Evolutionary conservation across 495 filamentous ascomycete genomes (phyloP).

Genomic region (Tuber aestivum): DNA sequence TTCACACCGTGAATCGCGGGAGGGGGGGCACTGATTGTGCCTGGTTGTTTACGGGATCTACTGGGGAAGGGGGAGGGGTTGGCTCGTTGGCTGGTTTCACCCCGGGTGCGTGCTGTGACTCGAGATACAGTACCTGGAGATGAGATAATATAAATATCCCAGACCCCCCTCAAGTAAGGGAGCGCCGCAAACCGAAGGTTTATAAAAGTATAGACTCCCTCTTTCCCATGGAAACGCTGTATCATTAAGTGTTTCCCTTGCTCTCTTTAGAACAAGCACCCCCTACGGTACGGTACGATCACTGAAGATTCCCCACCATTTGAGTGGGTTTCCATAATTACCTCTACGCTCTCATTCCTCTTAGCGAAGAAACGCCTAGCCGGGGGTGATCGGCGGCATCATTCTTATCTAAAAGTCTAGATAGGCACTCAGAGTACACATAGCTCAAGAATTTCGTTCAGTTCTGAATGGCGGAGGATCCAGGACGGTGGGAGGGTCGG

Average conservation of each 20-base stretch:
- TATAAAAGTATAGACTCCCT: background rate
- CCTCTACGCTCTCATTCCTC: background rate
- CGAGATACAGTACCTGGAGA: background rate
- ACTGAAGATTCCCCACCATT: background rate
- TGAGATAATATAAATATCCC: background rate
- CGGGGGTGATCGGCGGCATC: background rate
- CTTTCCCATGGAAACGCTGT: background rate
- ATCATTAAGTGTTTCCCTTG: background rate
- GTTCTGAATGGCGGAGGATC: background rate
- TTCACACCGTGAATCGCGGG: background rate
- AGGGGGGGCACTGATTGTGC: background rate
- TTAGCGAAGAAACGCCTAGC: background rate
- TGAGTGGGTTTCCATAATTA: background rate
- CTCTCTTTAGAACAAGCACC: background rate
- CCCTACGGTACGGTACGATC: background rate
- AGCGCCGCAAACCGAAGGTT: background rate
- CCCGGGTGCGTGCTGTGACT: background rate
- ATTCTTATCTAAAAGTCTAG: background rate
- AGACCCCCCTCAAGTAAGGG: background rate
- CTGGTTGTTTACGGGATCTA: background rate
- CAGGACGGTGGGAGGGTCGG: background rate
- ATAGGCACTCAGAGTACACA: background rate
- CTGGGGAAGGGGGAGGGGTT: background rate
- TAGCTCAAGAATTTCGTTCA: background rate
- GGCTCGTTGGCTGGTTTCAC: background rate